Conservation (phyloP, 495 filamentous ascomycete species). For the Xeromyces bisporus region DNA sequence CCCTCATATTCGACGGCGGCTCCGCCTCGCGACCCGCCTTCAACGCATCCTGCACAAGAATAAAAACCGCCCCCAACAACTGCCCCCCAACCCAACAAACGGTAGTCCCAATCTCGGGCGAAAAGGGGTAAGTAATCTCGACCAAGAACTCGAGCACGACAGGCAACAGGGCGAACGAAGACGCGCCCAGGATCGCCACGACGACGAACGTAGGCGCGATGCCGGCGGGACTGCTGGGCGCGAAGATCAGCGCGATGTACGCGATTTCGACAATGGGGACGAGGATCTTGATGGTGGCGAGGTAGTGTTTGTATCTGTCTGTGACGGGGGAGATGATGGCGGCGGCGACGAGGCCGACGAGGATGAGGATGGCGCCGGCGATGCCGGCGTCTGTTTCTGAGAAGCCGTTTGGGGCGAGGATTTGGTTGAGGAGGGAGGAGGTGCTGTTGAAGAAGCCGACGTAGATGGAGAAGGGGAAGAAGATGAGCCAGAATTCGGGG, state of each 20-base stretch:
- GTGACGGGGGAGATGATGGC: constrained; percentile 66
- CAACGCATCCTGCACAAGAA: constrained; percentile 65
- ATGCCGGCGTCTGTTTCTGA: constrained; percentile 71
- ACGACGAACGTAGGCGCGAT: constrained; percentile 54
- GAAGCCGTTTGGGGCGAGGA: constrained; percentile 70
- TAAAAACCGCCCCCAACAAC: constrained; percentile 59
- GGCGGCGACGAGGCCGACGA: constrained; percentile 63
- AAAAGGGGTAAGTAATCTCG: constrained; percentile 71
- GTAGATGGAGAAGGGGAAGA: constrained; percentile 64
- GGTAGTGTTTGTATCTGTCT: constrained; percentile 67
- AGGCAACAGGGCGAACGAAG: constrained; percentile 66
- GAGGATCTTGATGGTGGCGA: constrained; percentile 54
- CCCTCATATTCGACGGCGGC: constrained; percentile 53
- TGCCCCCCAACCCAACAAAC: constrained; percentile 68
- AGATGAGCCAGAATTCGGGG: constrained; percentile 59
- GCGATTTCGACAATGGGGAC: constrained; percentile 56
- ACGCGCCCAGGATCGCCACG: constrained; percentile 50
- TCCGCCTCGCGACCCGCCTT: constrained; percentile 37
- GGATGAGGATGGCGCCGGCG: constrained; percentile 75
- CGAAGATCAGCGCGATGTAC: constrained; percentile 70
- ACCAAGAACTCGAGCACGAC: constrained; percentile 74
- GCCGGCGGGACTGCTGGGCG: constrained; percentile 49
- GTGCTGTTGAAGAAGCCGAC: constrained; percentile 87
- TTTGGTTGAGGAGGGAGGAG: constrained; percentile 78
- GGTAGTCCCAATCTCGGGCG: constrained; percentile 71